Percentiles rank a stretch among this genome's conserved stretches.
phyloP scores from a whole-genome alignment of 2,329 filamentous ascomycete genomes.

The Blumeria graminis region DNA sequence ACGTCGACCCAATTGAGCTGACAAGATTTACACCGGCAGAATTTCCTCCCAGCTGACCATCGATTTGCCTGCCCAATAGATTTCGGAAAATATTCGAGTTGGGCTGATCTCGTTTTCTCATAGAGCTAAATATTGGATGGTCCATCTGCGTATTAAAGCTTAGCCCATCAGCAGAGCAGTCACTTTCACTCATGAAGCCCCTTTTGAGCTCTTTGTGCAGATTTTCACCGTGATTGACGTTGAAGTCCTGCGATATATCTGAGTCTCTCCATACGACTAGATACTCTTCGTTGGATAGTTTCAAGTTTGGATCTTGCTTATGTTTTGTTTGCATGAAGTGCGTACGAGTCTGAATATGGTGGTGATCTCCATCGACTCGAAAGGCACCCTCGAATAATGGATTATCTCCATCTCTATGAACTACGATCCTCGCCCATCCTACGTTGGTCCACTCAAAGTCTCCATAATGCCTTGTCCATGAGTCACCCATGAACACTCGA shows the following conservation, averaged over 20 bases:
- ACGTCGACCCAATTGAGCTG: conserved; percentile 52
- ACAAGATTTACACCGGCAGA: conserved; percentile 58
- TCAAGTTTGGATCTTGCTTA: conserved; percentile 37
- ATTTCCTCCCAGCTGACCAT: conserved; percentile 47
- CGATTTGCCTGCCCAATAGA: conserved; percentile 52
- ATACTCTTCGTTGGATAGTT: conserved; percentile 34
- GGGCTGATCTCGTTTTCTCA: conserved; percentile 23
- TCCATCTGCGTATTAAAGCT: conserved; percentile 53
- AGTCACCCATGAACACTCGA: conserved; percentile 60
- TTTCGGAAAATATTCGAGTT: conserved; percentile 37
- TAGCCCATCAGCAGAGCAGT: conserved; percentile 54
- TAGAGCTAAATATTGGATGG: conserved; percentile 37
- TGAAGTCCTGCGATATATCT: conserved; percentile 31
- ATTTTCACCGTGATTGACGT: conserved; percentile 20
- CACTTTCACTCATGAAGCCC: conserved; percentile 16
- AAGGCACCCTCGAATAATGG: conserved; percentile 86
- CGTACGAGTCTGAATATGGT: conserved; percentile 58
- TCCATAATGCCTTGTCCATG: conserved; percentile 40
- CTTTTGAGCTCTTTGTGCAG: conserved; percentile 21
- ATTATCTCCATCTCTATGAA: conserved; percentile 48
- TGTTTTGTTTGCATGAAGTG: conserved; percentile 54
- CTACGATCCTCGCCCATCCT: conserved; percentile 66
- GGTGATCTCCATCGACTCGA: conserved; percentile 53
- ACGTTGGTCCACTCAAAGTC: conserved; percentile 48
- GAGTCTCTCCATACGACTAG: conserved; percentile 90